phyloP scores from a whole-genome alignment of 768 basidiomycete genomes.

The Neoboletus subvelutipes region DNA sequence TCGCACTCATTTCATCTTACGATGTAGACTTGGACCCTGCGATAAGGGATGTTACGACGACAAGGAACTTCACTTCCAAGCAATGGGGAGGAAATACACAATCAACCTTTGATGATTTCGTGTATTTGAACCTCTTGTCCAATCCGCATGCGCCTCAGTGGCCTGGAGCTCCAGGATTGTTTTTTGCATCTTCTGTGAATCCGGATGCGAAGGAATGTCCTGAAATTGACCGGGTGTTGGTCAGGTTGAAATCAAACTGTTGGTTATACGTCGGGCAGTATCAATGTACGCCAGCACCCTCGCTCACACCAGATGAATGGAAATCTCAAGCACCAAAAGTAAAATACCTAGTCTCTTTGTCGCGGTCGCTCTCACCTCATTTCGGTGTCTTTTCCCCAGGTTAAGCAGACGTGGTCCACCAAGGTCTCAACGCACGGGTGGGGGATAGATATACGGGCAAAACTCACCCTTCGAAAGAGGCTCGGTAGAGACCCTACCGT shows the following conservation, averaged over 20 bases:
- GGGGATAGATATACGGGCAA: constrained; percentile 13
- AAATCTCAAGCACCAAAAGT: constrained; percentile 17
- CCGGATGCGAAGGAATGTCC: constrained; percentile 1
- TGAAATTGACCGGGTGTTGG: constrained; percentile 2
- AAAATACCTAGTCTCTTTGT: background rate
- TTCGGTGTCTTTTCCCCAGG: background rate
- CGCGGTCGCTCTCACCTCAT: too few relatives aligned
- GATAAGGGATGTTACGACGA: constrained; percentile 19
- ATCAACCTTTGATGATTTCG: constrained; percentile 16
- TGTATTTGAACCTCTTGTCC: constrained; percentile 18
- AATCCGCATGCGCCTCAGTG: constrained; percentile 19
- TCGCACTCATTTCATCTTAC: constrained; percentile 1
- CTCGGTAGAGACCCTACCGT: constrained; percentile 14
- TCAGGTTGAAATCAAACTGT: constrained; percentile 10
- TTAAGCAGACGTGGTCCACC: constrained; percentile 20
- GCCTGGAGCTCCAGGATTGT: constrained; percentile 18
- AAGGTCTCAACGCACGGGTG: constrained; percentile 16
- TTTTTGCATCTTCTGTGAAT: constrained; percentile 9
- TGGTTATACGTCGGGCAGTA: constrained; percentile 26
- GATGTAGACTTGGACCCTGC: constrained; percentile 14
- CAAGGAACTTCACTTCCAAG: constrained; percentile 15
- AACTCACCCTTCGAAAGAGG: constrained; percentile 17
- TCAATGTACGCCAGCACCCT: constrained; percentile 3
- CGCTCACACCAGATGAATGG: constrained; percentile 18
- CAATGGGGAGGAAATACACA: constrained; percentile 20